Base-by-base conservation (phyloP, 2,329 filamentous ascomycete species). In the Xylariaceae sp. region DNA sequence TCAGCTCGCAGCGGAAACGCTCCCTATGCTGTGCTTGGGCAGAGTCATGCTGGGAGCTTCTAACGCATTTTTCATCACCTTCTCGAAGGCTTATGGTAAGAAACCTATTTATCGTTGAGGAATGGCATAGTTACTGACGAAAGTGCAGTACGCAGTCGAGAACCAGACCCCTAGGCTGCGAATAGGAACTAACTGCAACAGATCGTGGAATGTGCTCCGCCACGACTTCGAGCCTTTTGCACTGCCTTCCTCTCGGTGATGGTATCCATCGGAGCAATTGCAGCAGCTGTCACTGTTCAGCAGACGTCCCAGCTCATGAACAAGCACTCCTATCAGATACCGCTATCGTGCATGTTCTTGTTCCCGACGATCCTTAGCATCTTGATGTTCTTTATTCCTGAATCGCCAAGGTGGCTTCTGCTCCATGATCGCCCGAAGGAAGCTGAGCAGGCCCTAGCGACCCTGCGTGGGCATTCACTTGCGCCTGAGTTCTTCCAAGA, bases 351-450 rank as follows among this genome's bases (percentile, higher is more conserved):
- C 15, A 30, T 51, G 4, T 51, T 51, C 34, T 43, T 46, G 19
- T 51, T 48, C 28, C 49, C 47, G 4, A 9, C 37, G 3, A 29
- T 49, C 4, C 22, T 51, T 8, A 49, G 42, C 30, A 38, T 54
- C 17, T 46, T 46, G 13, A 36, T 55, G n/a, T 54, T 50, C 38
- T 55, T 53, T 19, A 45, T 54, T 13, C 52, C 51, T 1, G 53
- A 64, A 39, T 60, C 56, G 16, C 57, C 57, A 19, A 52, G 56
- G 11, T 64, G 56, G 57, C 45, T 57, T 18, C 47, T 61, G 29
- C 49, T 58, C 22, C 55, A 52, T 4, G 50, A 52, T 26, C 54
- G 55, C 9, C 51, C 47, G 12, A 33, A 53, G 7, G 54, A 64
- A 39, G 54, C 61, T 3, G 42, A 56, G 8, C 38, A 44, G 9